Evolutionary conservation across 352 stramenopile genomes (phyloP).

Genomic region (Globisporangium cederbergense): DNA sequence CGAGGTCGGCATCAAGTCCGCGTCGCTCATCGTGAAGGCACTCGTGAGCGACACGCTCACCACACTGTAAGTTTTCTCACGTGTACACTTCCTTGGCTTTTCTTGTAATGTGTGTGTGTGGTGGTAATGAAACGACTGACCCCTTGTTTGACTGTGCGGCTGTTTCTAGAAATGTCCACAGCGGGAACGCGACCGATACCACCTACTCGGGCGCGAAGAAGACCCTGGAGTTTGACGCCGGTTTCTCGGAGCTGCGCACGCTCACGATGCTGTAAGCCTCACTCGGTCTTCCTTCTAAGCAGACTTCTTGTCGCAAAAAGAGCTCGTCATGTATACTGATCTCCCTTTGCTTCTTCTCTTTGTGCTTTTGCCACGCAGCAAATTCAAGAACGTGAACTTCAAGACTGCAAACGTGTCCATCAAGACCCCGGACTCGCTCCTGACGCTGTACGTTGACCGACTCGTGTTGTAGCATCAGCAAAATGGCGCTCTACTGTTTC

Average conservation of each 20-base stretch:
- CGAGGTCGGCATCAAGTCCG: slow-evolving; percentile 12
- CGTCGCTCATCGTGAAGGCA: slow-evolving; percentile 13
- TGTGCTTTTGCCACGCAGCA: slow-evolving; percentile 4
- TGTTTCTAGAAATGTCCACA: slow-evolving; percentile 15
- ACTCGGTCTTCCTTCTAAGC: background rate
- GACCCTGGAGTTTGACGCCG: slow-evolving; percentile 15
- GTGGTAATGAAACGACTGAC: background rate
- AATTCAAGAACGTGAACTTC: slow-evolving; percentile 28
- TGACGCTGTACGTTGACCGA: slow-evolving; percentile 21
- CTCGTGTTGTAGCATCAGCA: background rate
- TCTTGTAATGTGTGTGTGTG: background rate
- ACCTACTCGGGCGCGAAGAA: background rate
- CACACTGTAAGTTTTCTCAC: background rate
- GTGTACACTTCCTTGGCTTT: background rate
- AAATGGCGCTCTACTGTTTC: background rate
- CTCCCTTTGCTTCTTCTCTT: background rate
- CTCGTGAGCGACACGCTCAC: slow-evolving; percentile 20
- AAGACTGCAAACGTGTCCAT: slow-evolving; percentile 12
- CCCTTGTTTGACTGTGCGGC: background rate
- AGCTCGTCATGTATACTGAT: background rate
- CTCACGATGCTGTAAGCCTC: slow-evolving; percentile 16
- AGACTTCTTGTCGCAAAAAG: background rate
- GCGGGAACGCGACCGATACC: slow-evolving; percentile 11
- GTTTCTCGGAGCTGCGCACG: slow-evolving; percentile 17
- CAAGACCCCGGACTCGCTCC: slow-evolving; percentile 15